These are phyloP conservation scores for Hydnomerulius pinastri DNA, from an alignment of 768 basidiomycete species.

Conservation along the genomic window DNA sequence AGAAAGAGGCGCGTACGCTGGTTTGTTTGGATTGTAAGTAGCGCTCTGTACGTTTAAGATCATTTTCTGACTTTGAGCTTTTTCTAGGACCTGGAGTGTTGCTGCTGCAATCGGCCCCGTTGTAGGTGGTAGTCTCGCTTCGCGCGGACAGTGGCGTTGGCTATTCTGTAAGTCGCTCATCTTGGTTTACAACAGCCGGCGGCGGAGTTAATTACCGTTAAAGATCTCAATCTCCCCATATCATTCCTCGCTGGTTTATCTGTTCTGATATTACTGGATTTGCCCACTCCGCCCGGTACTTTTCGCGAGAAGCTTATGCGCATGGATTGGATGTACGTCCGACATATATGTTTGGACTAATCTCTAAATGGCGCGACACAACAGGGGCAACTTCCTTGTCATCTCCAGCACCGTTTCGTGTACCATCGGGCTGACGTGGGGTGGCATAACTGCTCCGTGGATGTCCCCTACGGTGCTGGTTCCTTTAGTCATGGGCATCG, in stretches of 20 bases:
- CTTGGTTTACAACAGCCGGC: background rate
- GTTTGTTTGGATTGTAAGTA: constrained; percentile 23
- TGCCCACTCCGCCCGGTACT: constrained; percentile 37
- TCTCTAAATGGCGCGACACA: background rate
- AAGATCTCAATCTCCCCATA: constrained; percentile 44
- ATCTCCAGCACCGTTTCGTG: constrained; percentile 29
- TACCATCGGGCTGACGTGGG: constrained; percentile 42
- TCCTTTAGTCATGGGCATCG: constrained; percentile 42
- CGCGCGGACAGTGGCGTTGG: constrained; percentile 41
- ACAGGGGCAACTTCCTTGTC: constrained; percentile 39
- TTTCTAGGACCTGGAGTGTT: constrained; percentile 33
- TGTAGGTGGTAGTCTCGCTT: constrained; percentile 37
- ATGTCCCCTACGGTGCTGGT: constrained; percentile 39
- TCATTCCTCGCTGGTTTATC: constrained; percentile 24
- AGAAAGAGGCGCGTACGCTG: constrained; percentile 41
- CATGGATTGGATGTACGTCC: constrained; percentile 42
- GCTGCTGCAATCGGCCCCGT: constrained; percentile 36
- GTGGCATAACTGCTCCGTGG: constrained; percentile 46
- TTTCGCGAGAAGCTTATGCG: constrained; percentile 33
- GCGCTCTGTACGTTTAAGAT: background rate
- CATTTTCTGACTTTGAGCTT: background rate
- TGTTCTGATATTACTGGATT: constrained; percentile 29
- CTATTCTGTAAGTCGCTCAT: constrained; percentile 38
- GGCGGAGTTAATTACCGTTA: background rate
- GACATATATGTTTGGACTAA: background rate